Conservation (phyloP, 257 asterid species). For the Solanum peruvianum region DNA sequence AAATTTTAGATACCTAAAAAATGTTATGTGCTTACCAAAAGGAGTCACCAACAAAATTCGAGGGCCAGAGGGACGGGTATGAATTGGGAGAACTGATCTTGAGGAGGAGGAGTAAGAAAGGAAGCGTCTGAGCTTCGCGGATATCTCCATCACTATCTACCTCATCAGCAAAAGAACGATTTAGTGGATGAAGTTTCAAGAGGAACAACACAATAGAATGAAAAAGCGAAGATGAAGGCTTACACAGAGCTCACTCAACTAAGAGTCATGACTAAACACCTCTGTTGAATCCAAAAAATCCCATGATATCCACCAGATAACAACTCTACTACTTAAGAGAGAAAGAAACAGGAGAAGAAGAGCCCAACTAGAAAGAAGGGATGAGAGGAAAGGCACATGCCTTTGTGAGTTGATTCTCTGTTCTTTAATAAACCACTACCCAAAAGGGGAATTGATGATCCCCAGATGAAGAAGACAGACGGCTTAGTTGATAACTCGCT, state of each 20-base stretch:
- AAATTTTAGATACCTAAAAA: background rate
- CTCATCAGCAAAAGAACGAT: no score
- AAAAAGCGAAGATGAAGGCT: background rate
- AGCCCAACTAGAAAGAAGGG: background rate
- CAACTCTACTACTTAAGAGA: background rate
- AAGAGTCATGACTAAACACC: background rate
- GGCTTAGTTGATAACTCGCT: background rate
- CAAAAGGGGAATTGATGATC: background rate
- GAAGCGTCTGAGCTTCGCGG: background rate
- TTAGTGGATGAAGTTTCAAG: background rate
- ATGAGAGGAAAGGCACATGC: background rate
- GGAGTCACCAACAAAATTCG: background rate
- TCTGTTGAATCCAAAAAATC: no score
- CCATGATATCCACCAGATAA: background rate
- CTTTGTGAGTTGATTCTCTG: background rate
- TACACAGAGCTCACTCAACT: background rate
- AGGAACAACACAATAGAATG: no score
- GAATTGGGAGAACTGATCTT: background rate
- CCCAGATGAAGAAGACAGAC: background rate
- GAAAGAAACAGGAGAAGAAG: background rate
- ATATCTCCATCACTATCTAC: background rate
- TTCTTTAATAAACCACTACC: background rate
- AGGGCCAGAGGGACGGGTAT: background rate
- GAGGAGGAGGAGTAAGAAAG: background rate
- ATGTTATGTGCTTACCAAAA: background rate